These are phyloP conservation scores for Solanum lycopersicoides DNA, from an alignment of 257 asterid species.

Conservation along the genomic window DNA sequence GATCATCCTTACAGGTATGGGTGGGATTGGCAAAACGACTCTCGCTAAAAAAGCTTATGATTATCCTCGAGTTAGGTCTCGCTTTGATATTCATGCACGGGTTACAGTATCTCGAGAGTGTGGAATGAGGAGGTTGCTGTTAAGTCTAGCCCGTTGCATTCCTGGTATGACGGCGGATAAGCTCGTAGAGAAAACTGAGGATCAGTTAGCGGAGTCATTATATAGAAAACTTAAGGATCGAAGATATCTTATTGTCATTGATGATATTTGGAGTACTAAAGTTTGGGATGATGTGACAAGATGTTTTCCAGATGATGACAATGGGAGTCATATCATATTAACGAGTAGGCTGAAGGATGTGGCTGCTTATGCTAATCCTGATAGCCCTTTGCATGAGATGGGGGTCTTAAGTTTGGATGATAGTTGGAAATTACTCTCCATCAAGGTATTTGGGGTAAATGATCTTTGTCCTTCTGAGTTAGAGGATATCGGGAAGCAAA, in stretches of 20 bases:
- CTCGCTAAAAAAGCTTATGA: conserved; percentile 22
- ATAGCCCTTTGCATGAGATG: conserved; percentile 14
- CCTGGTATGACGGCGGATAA: conserved; percentile 2
- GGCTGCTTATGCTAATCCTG: conserved; percentile 7
- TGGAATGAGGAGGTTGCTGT: conserved; percentile 3
- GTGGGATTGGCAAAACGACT: conserved; percentile 12
- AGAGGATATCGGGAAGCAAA: conserved; percentile 18
- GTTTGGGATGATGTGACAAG: conserved; percentile 19
- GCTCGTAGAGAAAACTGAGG: conserved; percentile 3
- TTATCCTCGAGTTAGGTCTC: conserved; percentile 12
- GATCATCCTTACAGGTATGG: not conserved
- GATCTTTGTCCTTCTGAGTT: conserved; percentile 11
- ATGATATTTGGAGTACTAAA: conserved; percentile 19
- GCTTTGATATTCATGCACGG: conserved; percentile 25
- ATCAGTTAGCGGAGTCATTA: conserved; percentile 12
- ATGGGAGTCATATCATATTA: conserved; percentile 25
- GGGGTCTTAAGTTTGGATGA: conserved; percentile 10
- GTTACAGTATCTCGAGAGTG: conserved; percentile 18
- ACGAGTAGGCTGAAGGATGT: conserved; percentile 18
- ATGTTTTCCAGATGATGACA: conserved; percentile 24
- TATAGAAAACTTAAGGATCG: conserved; percentile 16
- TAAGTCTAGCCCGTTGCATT: conserved; percentile 9
- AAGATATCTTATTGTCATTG: conserved; percentile 24
- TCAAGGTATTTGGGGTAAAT: conserved; percentile 12
- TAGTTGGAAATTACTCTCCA: conserved; percentile 22